phyloP scores from a whole-genome alignment of 768 basidiomycete species.

The Rhodotorula graminis region DNA sequence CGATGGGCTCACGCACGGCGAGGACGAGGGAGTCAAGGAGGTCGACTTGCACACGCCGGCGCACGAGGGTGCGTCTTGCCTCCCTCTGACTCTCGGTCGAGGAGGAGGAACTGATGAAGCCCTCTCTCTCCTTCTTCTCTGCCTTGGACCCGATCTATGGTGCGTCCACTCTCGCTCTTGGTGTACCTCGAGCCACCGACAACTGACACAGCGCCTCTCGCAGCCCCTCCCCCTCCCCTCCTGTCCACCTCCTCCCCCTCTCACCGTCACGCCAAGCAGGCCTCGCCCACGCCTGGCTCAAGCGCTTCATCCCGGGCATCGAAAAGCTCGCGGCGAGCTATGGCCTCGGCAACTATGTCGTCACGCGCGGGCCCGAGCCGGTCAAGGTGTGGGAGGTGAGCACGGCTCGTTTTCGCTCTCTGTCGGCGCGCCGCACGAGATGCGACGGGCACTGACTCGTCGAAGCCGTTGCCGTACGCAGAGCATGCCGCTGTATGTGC shows the following conservation, averaged over 20 bases:
- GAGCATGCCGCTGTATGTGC: conserved; percentile 38
- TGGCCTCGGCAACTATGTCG: conserved; percentile 21
- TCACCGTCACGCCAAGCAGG: neutral
- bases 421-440: too few species aligned
- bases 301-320: neutral
- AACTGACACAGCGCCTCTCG: neutral
- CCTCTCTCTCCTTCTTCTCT: neutral
- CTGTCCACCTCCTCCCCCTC: neutral
- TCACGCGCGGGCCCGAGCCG: conserved; percentile 5
- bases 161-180: neutral
- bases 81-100: neutral
- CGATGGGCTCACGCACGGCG: conserved; percentile 20
- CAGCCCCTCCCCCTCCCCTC: neutral
- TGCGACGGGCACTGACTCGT: neutral
- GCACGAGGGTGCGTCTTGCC: neutral
- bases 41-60: conserved; percentile 18
- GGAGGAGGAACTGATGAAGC: neutral
- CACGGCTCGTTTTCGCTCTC: neutral
- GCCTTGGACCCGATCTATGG: too few species aligned
- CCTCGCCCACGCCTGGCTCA: conserved; percentile 18
- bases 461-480: neutral
- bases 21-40: neutral
- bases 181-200: neutral
- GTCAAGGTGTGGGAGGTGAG: conserved; percentile 26
- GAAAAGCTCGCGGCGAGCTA: conserved; percentile 13